Base-by-base conservation (phyloP, 768 basidiomycete species). In the Suillus brevipes region DNA sequence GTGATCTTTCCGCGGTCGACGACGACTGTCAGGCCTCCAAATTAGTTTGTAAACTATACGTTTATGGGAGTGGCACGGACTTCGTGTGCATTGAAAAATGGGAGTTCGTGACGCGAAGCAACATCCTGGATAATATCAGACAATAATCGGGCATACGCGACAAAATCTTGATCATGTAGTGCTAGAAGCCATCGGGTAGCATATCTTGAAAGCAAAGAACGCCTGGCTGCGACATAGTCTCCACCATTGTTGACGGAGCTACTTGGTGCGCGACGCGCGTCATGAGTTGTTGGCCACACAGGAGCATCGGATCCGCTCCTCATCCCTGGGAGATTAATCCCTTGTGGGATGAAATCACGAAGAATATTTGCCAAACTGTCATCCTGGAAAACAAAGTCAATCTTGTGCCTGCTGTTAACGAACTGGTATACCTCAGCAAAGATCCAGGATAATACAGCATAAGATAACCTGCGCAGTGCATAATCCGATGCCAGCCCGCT, bases 401-500 rank as follows among this genome's bases (percentile, higher is more conserved):
- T 40, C 36, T 37, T 16, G 55, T 36, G 52, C 18, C 61, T 16
- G 23, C 20, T 5, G 13, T 34, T 23, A 42, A 9, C 18, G 40
- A 14, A 56, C 10, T 7, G 31, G 6, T 78, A 64, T 66, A 91
- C 92, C 81, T 94, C 91, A 5, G 85, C 81, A 60, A 92, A 75
- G 49, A 94, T 85, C 93, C 93, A 95, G 20, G 76, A 77, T 7
- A 93, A 67, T 1, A 92, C 78, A 20, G 80, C 79, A 60, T 81
- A 80, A 10, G 86, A 81, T 36, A 94, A 78, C 55, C 91, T 79
- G 61, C 82, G 84, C 58, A 89, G 73, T 2, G 87, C 88, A 73
- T 92, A 92, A 42, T 88, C 86, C 16, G 92, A 89, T 49, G 86
- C 82, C 74, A 92, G 80, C 18, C 87, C 84, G 67, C 85, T 89